Base-by-base conservation (phyloP, 225 moss, liverwort and hornwort species). In the Neckera pumila region DNA sequence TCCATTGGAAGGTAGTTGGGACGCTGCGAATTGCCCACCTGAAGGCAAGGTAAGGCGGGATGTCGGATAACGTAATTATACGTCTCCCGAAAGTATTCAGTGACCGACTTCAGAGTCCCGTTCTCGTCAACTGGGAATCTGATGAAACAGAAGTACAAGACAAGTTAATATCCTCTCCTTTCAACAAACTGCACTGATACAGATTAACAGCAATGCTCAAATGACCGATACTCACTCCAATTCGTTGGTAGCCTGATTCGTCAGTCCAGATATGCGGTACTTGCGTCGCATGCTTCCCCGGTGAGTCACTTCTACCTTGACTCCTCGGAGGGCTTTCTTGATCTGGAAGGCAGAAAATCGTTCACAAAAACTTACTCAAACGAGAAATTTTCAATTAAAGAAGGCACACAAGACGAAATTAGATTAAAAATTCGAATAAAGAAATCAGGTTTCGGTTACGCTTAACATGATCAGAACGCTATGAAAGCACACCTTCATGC, bases 1-100 rank as follows among this genome's bases (percentile, higher is more conserved):
- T 99, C 98, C 96, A 99, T 99, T 5, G 98, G 98, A 30, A 99
- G 88, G 16, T 99, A 99, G 51, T 97, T 99, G 7, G 98, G 97
- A 5, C 96, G 91, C 38, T 94, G 94, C 4, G 95, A 91, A 56
- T 96, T 96, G 27, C 98, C 98, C 2, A 99, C 98, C 92, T 99
- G 95, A 38, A 99, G 87, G 74, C 97, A 99, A 22, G 98, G 98
- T 67, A 99, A 86, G 25, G 88, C 73, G 1, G 96, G 95, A 79
- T 95, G 92, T 3, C 94, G 93, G 63, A 99, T 97, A 18, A 74
- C 90, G 14, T 99, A 97, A 21, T 94, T 93, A 34, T 99, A 99
- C 0, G 97, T 99, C 75, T 97, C 95, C 19, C 96, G 91, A 84
- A 99, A 99, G 63, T 99, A 99, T 4, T 96, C 96, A 7, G 95